Base-by-base conservation (phyloP, 345 rosid species). In the Eucalyptus paniculata region DNA sequence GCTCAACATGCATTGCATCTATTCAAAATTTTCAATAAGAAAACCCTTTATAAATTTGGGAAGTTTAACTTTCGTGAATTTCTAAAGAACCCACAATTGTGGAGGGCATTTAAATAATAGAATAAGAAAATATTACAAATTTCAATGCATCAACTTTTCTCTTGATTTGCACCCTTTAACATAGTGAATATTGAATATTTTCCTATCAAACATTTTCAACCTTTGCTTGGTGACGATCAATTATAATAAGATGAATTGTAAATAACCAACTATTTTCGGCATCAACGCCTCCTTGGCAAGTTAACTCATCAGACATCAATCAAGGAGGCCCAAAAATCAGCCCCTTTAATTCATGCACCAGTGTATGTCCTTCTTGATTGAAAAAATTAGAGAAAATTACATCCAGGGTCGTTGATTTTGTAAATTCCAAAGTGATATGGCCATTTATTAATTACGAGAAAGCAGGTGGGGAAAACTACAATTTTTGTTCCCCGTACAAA, bases 141-240 rank as follows among this genome's bases (percentile, higher is more conserved):
- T 21, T 77, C 5, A 0, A 77, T 4, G 9, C 8, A 40, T 13
- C 2, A 0, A 3, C 0, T 37, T 2, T 37, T 37, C 9, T 37
- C 5, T 7, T 10, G 28, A 77, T 37, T 6, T 37, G 9, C 47
- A 37, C 5, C 5, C 6, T 37, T 37, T 14, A 12, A 77, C 42
- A 37, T 37, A 9, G 2, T 2, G 24, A 18, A 32, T 69, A 32
- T 69, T 40, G 6, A 69, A 69, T 18, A 34, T 34, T 69, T 34
- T 34, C 44, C 1, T 12, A 18, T 60, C 44, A 69, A n/a, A 16
- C 11, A 9, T 65, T 17, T 65, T 62, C 5, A 30, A 6, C 72
- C 17, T 6, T n/a, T 30, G 5, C 72, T 6, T 7, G 2, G 5
- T 2, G 5, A 5, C 23, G 9, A 69, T 34, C 12, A 1, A 69